Evolutionary conservation across 2,329 filamentous ascomycete species (phyloP).

Genomic region (Talaromyces verruculosus): DNA sequence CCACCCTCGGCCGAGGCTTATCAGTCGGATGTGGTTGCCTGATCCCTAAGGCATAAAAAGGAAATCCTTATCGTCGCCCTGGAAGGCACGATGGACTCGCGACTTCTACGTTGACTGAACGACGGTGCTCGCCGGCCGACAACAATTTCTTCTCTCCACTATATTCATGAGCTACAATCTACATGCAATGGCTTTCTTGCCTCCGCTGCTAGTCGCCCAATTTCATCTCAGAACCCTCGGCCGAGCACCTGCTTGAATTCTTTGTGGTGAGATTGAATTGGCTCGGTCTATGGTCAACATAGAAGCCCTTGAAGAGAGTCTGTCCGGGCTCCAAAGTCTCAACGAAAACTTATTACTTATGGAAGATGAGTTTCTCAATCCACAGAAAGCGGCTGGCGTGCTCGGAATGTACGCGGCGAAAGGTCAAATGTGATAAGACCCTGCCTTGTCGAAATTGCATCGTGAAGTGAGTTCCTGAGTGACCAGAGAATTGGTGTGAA

Average conservation of each 20-base stretch:
- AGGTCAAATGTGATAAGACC: slow-evolving; percentile 18
- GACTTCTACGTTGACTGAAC: not conserved
- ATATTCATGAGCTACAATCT: not conserved
- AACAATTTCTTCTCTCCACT: too few relatives aligned
- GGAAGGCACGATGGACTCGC: not conserved
- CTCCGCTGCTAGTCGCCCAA: not conserved
- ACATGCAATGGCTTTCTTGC: not conserved
- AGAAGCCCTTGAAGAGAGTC: not conserved
- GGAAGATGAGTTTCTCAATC: slow-evolving; percentile 16
- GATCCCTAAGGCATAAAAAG: not conserved
- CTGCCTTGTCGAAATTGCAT: slow-evolving; percentile 18
- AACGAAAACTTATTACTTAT: not conserved
- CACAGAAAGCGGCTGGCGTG: slow-evolving; percentile 16
- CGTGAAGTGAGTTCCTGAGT: slow-evolving; percentile 7
- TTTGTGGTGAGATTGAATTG: not conserved
- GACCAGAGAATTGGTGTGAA: not conserved
- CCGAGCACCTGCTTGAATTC: not conserved
- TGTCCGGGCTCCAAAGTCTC: not conserved
- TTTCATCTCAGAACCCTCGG: not conserved
- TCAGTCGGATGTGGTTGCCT: not conserved
- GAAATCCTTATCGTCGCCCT: not conserved
- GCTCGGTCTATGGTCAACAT: not conserved
- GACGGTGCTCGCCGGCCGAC: not conserved
- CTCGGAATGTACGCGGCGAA: slow-evolving; percentile 16
- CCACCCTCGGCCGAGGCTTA: slow-evolving; percentile 19